Evolutionary conservation across 2,329 filamentous ascomycete species (phyloP), one percentile per base, ranked within the genome.

Genomic region (Thyridium curvatum): DNA sequence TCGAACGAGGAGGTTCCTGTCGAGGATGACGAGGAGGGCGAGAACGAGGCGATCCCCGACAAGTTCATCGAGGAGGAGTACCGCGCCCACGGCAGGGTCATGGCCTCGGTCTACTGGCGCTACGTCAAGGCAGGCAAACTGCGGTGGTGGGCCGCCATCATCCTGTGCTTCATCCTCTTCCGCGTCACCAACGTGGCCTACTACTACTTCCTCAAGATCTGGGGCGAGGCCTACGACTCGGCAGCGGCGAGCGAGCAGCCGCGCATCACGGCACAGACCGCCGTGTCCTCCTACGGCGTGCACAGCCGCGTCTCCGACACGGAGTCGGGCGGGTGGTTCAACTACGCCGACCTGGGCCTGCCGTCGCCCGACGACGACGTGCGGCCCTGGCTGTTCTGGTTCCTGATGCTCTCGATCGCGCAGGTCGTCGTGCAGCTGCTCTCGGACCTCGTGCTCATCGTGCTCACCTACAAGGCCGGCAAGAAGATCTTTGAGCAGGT

Each of bases 71-170:
- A 89, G 52, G 85, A 90, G 26, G 86, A 93, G 55, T 69, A 81
- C 47, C 74, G 86, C 35, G 82, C 76, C 1, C 74, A 86, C 43
- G 88, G 89, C 14, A 80, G 84, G 2, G 85, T 95, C 2, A 77
- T 89, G 50, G 64, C 78, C 10, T 72, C 72, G 7, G 82, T 94
- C 0, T 95, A 94, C 54, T 88, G 85, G 79, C 79, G 81, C 46
- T 95, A 94, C 48, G 80, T 94, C 62, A 84, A 80, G 58, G 86
- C 88, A 5, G 89, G 89, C 3, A 83, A 79, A 12, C 67, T 90
- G 33, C 69, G 68, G 40, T 87, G 82, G 68, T 95, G 89, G 89
- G 56, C 64, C 3, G 51, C 78, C 2, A 69, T 90, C 3, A 65
- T 91, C 3, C 28, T 77, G 2, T 65, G 81, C 12, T 77, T 90